phyloP scores from a whole-genome alignment of 306 rosid species.

The Mimosa pudica region DNA sequence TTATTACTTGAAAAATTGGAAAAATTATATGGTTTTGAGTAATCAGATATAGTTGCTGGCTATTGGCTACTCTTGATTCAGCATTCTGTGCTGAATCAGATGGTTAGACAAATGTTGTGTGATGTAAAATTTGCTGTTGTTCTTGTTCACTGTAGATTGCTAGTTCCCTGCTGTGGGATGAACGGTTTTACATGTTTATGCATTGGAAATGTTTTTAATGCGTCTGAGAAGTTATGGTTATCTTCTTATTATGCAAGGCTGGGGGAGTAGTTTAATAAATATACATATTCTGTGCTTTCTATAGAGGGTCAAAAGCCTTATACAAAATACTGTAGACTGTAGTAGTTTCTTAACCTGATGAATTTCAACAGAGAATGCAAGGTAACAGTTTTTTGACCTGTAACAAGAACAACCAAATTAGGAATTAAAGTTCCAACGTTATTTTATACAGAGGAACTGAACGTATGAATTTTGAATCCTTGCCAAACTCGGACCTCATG shows the following conservation, averaged over 20 bases:
- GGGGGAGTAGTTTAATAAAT: background rate
- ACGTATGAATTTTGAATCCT: background rate
- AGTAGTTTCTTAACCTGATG: background rate
- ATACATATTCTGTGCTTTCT: background rate
- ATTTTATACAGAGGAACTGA: background rate
- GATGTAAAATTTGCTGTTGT: slow-evolving; percentile 4
- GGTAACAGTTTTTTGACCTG: background rate
- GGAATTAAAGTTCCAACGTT: background rate
- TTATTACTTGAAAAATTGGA: background rate
- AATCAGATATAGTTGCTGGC: background rate
- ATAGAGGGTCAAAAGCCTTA: background rate
- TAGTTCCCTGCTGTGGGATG: background rate
- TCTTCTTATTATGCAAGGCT: background rate
- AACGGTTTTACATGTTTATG: background rate
- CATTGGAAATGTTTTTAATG: background rate
- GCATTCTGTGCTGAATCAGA: background rate
- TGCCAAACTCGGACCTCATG: background rate
- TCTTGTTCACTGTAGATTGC: background rate
- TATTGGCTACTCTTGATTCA: slow-evolving; percentile 15
- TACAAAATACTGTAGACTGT: background rate
- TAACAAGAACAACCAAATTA: background rate
- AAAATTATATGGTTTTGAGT: slow-evolving; percentile 10
- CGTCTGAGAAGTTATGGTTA: background rate
- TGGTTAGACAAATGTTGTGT: slow-evolving; percentile 1
- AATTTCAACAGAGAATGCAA: background rate